Evolutionary conservation across 345 rosid genomes (phyloP).

Genomic region (thale cress (Arabidopsis thaliana)): DNA sequence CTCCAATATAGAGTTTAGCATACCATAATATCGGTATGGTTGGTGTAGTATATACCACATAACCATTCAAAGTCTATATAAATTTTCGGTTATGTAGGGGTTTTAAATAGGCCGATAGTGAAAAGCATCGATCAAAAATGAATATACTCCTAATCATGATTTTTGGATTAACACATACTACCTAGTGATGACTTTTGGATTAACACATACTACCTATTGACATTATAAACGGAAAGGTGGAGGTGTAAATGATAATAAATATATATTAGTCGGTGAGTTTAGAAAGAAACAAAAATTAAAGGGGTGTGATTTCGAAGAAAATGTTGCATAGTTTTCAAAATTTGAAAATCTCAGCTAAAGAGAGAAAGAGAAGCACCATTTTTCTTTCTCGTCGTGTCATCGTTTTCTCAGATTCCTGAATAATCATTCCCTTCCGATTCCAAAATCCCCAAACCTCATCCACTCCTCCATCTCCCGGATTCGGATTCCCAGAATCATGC

Average conservation of each 20-base stretch:
- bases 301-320: slow-evolving; percentile 23
- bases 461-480: not conserved
- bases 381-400: slow-evolving; percentile 39
- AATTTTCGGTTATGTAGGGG: not conserved
- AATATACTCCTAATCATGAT: not conserved
- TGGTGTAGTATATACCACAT: too few species aligned
- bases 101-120: not conserved
- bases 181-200: not conserved
- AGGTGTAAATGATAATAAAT: not conserved
- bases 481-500: slow-evolving; percentile 43
- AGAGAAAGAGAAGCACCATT: slow-evolving; percentile 40
- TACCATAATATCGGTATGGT: too few species aligned
- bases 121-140: too few species aligned
- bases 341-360: slow-evolving; percentile 38
- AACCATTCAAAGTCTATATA: not conserved
- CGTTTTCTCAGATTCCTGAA: slow-evolving; percentile 48
- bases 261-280: slow-evolving; percentile 24
- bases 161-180: not conserved
- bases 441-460: slow-evolving; percentile 13
- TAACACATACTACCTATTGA: not conserved
- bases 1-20: too few species aligned
- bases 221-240: not conserved
- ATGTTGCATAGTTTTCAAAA: slow-evolving; percentile 9
- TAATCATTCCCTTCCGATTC: slow-evolving; percentile 38
- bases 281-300: slow-evolving; percentile 4